These are phyloP conservation scores for Malassezia nana DNA, from an alignment of 1,284 basidiomycete genomes.

Conservation along the genomic window DNA sequence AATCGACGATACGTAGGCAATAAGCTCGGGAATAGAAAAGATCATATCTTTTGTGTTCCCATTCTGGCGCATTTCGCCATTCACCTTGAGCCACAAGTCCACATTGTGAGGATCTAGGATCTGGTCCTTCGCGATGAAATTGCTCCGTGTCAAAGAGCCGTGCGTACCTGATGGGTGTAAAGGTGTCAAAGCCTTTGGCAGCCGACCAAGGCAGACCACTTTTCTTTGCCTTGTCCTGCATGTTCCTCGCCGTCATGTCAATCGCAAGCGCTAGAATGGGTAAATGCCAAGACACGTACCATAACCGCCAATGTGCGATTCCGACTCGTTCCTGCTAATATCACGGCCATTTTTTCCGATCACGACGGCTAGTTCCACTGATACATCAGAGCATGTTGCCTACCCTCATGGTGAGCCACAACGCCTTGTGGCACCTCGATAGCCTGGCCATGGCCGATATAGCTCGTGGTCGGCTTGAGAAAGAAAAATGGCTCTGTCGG, in stretches of 20 bases:
- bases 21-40: slow-evolving; percentile 77
- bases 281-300: slow-evolving; percentile 20
- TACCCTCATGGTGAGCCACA: slow-evolving; percentile 80
- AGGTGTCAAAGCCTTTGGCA: slow-evolving; percentile 81
- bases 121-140: slow-evolving; percentile 67
- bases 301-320: slow-evolving; percentile 78
- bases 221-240: slow-evolving; percentile 85
- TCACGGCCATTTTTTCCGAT: slow-evolving; percentile 69
- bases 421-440: slow-evolving; percentile 80
- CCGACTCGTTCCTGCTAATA: slow-evolving; percentile 63
- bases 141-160: slow-evolving; percentile 50
- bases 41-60: slow-evolving; percentile 85
- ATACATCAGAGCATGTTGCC: slow-evolving; percentile 54
- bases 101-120: slow-evolving; percentile 68
- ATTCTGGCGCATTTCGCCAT: slow-evolving; percentile 70
- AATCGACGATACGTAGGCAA: slow-evolving; percentile 83
- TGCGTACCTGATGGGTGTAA: slow-evolving; percentile 59
- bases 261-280: slow-evolving; percentile 65
- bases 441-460: slow-evolving; percentile 62
- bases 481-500: slow-evolving; percentile 98
- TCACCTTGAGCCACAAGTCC: slow-evolving; percentile 69
- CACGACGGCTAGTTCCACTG: slow-evolving; percentile 93
- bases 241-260: slow-evolving; percentile 88
- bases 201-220: slow-evolving; percentile 88
- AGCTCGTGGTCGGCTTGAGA: slow-evolving; percentile 87